Conservation (phyloP, 176 grass and related monocot genomes). For the Echinochloa phyllopogon region DNA sequence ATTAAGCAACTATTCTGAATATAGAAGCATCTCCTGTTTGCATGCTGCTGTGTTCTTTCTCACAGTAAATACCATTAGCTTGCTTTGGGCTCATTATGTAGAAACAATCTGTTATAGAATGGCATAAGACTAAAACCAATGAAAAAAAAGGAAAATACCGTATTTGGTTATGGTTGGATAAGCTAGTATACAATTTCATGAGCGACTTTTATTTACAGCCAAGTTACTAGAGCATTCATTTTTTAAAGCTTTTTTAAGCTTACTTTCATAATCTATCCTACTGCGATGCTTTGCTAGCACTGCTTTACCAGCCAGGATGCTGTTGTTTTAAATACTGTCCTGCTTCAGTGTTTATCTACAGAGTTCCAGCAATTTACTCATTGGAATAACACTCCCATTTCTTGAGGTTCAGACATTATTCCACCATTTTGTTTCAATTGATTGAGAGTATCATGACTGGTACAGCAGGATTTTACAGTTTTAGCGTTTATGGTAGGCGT, state of each 20-base stretch:
- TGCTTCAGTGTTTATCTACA: background rate
- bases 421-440: background rate
- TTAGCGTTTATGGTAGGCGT: background rate
- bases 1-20: background rate
- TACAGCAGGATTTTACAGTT: background rate
- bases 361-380: background rate
- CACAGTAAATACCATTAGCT: background rate
- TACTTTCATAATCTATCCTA: background rate
- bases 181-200: background rate
- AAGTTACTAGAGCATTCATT: background rate
- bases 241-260: slow-evolving; percentile 7
- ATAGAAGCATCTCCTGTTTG: background rate
- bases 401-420: background rate
- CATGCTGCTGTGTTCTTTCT: background rate
- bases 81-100: background rate
- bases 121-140: background rate
- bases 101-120: background rate
- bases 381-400: background rate
- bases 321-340: background rate
- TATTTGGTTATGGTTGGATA: slow-evolving; percentile 3
- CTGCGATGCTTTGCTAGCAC: background rate
- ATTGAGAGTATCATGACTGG: background rate
- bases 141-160: background rate
- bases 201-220: background rate
- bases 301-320: background rate